Evolutionary conservation across 257 asterid species (phyloP).

Genomic region (Solanum boliviense): DNA sequence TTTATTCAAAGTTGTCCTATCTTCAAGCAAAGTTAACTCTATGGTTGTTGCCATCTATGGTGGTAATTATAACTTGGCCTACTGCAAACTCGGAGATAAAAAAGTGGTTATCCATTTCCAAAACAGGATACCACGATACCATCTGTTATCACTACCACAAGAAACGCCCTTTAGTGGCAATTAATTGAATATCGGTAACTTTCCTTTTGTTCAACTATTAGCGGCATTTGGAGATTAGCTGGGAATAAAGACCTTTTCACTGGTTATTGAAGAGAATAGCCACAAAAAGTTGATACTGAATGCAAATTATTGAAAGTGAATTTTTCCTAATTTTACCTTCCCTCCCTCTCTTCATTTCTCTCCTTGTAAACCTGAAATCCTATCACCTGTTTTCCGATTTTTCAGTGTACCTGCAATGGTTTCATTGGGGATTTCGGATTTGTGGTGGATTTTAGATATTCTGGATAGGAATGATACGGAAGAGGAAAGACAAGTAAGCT

Average conservation of each 20-base stretch:
- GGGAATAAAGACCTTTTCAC: not conserved
- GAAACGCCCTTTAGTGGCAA: not conserved
- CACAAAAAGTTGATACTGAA: not conserved
- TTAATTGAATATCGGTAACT: not conserved
- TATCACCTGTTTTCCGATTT: not conserved
- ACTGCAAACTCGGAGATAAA: not conserved
- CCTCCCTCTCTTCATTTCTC: not conserved
- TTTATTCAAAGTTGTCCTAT: not conserved
- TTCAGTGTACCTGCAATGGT: not conserved
- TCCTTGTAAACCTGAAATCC: not conserved
- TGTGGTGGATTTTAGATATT: not conserved
- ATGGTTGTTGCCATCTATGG: not conserved
- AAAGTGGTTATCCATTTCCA: not conserved
- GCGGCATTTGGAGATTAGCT: not conserved
- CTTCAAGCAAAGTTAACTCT: not conserved
- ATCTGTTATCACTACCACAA: not conserved
- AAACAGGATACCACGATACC: not conserved
- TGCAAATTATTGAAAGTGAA: not conserved
- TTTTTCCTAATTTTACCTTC: not conserved
- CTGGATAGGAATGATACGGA: constrained; percentile 76
- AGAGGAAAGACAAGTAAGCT: constrained; percentile 59
- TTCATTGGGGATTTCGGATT: not conserved
- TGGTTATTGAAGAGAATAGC: not conserved
- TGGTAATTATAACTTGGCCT: not conserved
- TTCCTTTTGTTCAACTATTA: not conserved